Conservation (phyloP, 2,329 filamentous ascomycete species). For the Aspergillus clavatus region DNA sequence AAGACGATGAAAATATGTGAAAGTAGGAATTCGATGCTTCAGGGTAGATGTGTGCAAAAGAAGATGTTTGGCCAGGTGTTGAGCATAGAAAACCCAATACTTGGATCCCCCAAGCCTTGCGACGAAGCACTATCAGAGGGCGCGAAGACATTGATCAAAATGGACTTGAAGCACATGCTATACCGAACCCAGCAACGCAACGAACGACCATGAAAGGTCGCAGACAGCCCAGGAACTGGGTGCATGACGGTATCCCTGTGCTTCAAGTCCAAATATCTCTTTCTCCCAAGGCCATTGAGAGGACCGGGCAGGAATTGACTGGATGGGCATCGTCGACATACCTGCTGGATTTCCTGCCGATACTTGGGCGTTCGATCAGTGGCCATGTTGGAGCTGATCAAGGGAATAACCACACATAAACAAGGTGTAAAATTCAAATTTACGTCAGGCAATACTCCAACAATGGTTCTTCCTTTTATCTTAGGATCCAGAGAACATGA, state of each 20-base stretch:
- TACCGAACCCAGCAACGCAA: not conserved
- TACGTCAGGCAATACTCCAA: no score
- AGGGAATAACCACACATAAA: constrained; percentile 4
- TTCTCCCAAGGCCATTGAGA: not conserved
- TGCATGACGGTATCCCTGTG: not conserved
- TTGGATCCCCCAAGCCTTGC: not conserved
- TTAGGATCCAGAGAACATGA: no score
- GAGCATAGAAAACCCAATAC: not conserved
- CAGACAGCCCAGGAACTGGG: not conserved
- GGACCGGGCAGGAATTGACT: not conserved
- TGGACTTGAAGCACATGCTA: not conserved
- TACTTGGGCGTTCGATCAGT: constrained; percentile 75
- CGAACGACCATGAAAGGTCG: not conserved
- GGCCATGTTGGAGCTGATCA: constrained; percentile 52
- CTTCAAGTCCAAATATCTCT: not conserved
- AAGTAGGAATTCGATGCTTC: no score
- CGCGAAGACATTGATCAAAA: not conserved
- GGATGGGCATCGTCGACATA: constrained; percentile 41
- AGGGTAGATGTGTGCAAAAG: not conserved
- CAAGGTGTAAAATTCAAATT: constrained; percentile 5
- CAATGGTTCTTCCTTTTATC: no score
- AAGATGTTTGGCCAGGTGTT: not conserved
- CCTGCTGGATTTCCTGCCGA: constrained; percentile 96
- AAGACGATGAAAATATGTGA: not conserved
- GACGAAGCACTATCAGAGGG: not conserved